phyloP scores from a whole-genome alignment of 1,284 basidiomycete genomes.

The Termitomyces sp. region DNA sequence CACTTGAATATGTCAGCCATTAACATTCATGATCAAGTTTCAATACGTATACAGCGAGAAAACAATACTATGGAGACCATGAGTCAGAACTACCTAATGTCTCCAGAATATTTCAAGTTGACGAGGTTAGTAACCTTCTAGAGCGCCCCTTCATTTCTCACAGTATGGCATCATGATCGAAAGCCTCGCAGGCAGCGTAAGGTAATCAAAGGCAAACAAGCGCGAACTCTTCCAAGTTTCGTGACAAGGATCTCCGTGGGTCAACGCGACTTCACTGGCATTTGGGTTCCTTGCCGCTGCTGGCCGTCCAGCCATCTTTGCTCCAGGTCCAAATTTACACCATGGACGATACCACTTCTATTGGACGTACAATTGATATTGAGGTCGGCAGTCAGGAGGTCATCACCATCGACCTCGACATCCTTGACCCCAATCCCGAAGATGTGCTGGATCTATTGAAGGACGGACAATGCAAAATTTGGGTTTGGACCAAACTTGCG shows the following conservation, averaged over 20 bases:
- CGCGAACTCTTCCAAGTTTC: neutral
- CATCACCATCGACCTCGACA: constrained; percentile 75
- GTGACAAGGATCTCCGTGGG: neutral
- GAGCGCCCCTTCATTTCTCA: no score
- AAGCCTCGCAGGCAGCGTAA: no score
- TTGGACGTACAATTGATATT: constrained; percentile 54
- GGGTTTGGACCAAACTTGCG: constrained; percentile 73
- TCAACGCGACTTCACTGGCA: neutral
- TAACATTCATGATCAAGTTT: neutral
- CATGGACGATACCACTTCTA: constrained; percentile 30
- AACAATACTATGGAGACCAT: neutral
- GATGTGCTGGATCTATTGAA: constrained; percentile 68
- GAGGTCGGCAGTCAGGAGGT: constrained; percentile 75
- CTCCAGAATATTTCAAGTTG: neutral
- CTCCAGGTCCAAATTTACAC: neutral
- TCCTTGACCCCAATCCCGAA: constrained; percentile 66
- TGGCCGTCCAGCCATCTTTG: neutral
- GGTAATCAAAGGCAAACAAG: constrained; percentile 6
- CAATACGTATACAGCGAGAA: neutral
- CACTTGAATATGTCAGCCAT: no score
- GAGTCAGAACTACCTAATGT: neutral
- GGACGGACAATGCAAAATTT: constrained; percentile 63
- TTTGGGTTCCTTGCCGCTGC: neutral
- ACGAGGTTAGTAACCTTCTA: no score
- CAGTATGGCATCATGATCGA: no score